Evolutionary conservation across 2,329 filamentous ascomycete species (phyloP).

Genomic region (Colletotrichum graminicola): DNA sequence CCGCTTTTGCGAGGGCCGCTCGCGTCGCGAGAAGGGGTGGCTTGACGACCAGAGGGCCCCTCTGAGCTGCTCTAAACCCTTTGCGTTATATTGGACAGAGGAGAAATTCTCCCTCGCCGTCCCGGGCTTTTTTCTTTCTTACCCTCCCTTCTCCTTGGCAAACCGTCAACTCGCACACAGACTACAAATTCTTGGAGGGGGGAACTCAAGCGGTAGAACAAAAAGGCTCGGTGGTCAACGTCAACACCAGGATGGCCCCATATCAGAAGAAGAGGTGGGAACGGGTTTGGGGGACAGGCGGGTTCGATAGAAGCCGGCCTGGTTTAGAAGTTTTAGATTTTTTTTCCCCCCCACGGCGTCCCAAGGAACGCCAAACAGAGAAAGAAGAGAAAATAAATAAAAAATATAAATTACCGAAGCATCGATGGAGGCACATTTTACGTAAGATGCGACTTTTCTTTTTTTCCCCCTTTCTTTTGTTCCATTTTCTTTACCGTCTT

Average conservation of each 20-base stretch:
- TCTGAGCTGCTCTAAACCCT: neutral
- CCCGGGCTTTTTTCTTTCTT: neutral
- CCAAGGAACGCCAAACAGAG: neutral
- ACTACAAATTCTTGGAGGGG: neutral
- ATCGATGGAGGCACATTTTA: neutral
- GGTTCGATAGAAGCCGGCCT: neutral
- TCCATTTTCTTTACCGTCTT: too few species aligned
- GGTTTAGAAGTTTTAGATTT: neutral
- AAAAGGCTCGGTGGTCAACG: neutral
- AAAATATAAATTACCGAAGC: neutral
- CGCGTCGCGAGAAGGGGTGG: neutral
- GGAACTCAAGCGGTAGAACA: neutral
- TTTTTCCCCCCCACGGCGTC: neutral
- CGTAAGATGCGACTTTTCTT: neutral
- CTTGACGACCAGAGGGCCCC: neutral
- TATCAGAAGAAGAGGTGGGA: neutral
- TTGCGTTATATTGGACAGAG: neutral
- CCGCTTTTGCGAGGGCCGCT: neutral
- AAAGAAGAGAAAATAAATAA: neutral
- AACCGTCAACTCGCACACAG: neutral
- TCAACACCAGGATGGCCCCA: neutral
- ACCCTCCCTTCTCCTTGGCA: neutral
- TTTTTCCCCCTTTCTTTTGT: neutral
- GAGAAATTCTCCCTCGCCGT: slow-evolving; percentile 19
- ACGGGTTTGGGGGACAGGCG: neutral